Evolutionary conservation across 768 basidiomycete genomes (phyloP).

Genomic region (Mycena galopus): DNA sequence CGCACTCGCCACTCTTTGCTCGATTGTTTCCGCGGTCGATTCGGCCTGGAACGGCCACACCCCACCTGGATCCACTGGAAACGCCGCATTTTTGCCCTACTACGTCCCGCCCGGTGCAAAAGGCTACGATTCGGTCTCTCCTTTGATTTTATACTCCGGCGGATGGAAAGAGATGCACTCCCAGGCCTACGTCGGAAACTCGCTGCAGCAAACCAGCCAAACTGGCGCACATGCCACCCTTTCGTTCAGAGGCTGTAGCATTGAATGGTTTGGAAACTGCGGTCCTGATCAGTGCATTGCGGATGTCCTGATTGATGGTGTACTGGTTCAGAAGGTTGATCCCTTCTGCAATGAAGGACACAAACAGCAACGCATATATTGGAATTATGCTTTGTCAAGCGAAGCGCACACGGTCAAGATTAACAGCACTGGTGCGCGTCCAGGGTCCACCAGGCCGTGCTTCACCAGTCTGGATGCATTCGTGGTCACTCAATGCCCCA

Average conservation of each 20-base stretch:
- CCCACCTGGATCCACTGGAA: slow-evolving; percentile 60
- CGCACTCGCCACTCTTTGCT: slow-evolving; percentile 26
- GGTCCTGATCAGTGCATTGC: slow-evolving; percentile 68
- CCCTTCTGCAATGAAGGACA: slow-evolving; percentile 53
- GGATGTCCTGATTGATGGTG: slow-evolving; percentile 71
- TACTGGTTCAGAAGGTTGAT: slow-evolving; percentile 59
- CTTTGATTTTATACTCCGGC: slow-evolving; percentile 73
- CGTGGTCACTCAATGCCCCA: slow-evolving; percentile 66
- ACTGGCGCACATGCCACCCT: slow-evolving; percentile 65
- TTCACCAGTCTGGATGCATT: slow-evolving; percentile 74
- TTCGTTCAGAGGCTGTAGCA: slow-evolving; percentile 78
- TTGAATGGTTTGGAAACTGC: slow-evolving; percentile 82
- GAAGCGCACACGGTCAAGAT: slow-evolving; percentile 75
- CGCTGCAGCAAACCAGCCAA: slow-evolving; percentile 64
- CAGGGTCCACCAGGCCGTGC: slow-evolving; percentile 48
- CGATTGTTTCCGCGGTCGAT: slow-evolving; percentile 44
- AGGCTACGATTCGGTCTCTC: slow-evolving; percentile 78
- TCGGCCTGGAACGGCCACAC: slow-evolving; percentile 80
- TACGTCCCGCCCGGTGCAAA: slow-evolving; percentile 82
- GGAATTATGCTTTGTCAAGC: slow-evolving; percentile 63
- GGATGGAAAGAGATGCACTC: slow-evolving; percentile 71
- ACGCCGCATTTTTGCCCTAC: slow-evolving; percentile 70
- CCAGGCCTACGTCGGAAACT: slow-evolving; percentile 60
- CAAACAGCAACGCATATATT: slow-evolving; percentile 76
- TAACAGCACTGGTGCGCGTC: slow-evolving; percentile 63